A percentile compares a stretch with the other conserved stretches of the same genome.
Conservation (phyloP, 768 basidiomycete genomes). For the Russula compacta region DNA sequence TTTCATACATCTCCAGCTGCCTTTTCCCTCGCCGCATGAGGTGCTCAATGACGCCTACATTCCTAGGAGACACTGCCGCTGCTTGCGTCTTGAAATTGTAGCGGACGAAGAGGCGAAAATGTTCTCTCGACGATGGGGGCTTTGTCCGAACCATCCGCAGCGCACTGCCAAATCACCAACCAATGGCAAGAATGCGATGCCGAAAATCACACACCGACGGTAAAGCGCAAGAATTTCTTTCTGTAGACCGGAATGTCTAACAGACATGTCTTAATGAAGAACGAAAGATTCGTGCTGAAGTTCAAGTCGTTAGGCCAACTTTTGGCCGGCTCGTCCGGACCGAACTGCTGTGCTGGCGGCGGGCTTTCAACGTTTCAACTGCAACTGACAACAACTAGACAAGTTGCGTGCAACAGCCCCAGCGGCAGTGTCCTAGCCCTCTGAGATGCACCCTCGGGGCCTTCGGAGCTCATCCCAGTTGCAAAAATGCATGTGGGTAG, state of each 20-base stretch:
- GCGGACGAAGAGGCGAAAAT: constrained; percentile 59
- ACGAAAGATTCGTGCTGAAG: not conserved
- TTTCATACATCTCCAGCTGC: constrained; percentile 65
- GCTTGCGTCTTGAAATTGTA: constrained; percentile 64
- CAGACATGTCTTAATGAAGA: constrained; percentile 23
- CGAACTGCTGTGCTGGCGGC: not conserved
- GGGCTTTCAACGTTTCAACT: too few species aligned
- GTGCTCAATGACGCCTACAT: constrained; percentile 65
- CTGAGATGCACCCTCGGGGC: constrained; percentile 3
- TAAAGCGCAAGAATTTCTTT: constrained; percentile 44
- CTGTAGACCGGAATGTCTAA: constrained; percentile 40
- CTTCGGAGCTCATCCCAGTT: not conserved
- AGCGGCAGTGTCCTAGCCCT: too few species aligned
- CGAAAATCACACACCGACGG: constrained; percentile 36
- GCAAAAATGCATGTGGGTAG: not conserved
- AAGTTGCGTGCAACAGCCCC: too few species aligned
- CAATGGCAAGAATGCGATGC: not conserved
- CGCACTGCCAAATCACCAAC: constrained; percentile 38
- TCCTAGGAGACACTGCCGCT: constrained; percentile 48
- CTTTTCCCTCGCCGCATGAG: constrained; percentile 58
- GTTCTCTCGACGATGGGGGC: constrained; percentile 47
- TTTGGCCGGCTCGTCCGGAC: not conserved
- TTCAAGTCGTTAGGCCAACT: not conserved
- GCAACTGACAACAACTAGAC: too few species aligned
- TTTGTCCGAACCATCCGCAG: constrained; percentile 68